Evolutionary conservation across 1,284 basidiomycete genomes (phyloP).

Genomic region (Microbotryum violaceum): DNA sequence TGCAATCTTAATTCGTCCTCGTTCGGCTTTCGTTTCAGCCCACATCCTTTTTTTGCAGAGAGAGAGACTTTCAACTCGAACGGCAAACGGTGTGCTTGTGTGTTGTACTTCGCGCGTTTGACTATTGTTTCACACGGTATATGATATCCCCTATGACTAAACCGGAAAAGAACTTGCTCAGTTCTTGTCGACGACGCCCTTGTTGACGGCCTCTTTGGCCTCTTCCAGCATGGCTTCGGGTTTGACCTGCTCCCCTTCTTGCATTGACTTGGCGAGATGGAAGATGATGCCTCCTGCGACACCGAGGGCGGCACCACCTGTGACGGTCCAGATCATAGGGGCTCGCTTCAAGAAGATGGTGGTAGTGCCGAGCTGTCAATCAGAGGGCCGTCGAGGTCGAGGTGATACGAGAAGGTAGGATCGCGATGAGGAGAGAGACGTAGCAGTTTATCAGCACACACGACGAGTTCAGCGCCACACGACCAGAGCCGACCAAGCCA

Average conservation of each 20-base stretch:
- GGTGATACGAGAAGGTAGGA: background rate
- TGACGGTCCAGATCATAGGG: slow-evolving; percentile 16
- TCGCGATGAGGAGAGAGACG: background rate
- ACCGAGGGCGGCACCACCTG: slow-evolving; percentile 25
- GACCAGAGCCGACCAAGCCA: background rate
- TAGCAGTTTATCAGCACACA: background rate
- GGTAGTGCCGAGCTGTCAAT: slow-evolving; percentile 20
- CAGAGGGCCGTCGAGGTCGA: too few relatives aligned
- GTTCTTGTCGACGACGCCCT: slow-evolving; percentile 5
- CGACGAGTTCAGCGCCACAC: too few relatives aligned
- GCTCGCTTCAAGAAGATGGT: slow-evolving; percentile 29
- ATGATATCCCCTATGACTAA: too few relatives aligned
- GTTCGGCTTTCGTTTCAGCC: too few relatives aligned
- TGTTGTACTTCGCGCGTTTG: too few relatives aligned
- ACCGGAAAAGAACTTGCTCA: too few relatives aligned
- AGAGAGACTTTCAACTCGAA: too few relatives aligned
- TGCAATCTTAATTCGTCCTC: too few relatives aligned
- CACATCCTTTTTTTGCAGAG: too few relatives aligned
- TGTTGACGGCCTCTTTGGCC: slow-evolving; percentile 8
- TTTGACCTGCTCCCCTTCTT: slow-evolving; percentile 6
- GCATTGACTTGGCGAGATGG: slow-evolving; percentile 14
- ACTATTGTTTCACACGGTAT: too few relatives aligned
- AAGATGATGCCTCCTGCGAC: slow-evolving; percentile 28
- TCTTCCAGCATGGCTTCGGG: slow-evolving; percentile 1
- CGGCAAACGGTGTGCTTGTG: too few relatives aligned